Base-by-base conservation (phyloP, 2,329 filamentous ascomycete species). In the Aspergillus unguis region DNA sequence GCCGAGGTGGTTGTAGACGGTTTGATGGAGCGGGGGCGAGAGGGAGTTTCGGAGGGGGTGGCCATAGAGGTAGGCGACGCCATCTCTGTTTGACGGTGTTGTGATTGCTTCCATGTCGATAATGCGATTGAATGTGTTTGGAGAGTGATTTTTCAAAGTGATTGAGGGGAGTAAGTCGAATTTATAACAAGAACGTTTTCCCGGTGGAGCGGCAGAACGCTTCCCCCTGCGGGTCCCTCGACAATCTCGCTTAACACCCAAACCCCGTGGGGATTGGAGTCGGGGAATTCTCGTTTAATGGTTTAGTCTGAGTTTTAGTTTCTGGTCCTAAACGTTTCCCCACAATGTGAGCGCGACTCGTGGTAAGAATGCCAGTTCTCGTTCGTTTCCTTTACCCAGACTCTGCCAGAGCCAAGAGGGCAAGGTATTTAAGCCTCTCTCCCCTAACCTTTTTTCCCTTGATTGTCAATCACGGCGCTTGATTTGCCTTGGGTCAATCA, bases 1-100 rank as follows among this genome's bases (percentile, higher is more conserved):
- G 3, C 74, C 75, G 32, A 81, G 62, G n/a, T 66, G 64, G 38
- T 77, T 68, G 67, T 79, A 83, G 54, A 82, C 72, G 3, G 79
- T 80, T 53, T 78, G 71, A 63, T 83, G 80, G 7, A 83, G 69
- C 3, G 78, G 66, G 5, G 80, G 80, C 1, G 79, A 82, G 61
- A 81, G 73, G 5, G 80, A 82, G 61, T 83, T 81, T 35, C 79
- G 73, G 42, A 83, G 80, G 1, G 67, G 80, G 62, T 80, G 76
- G 51, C 80, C 80, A 55, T 82, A 81, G 25, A 83, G 75, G 58
- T 81, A 82, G 56, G 78, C 79, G 58, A 79, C 74, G 26, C 75
- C 71, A 57, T 80, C 76, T 23, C 75, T 62, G 53, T 77, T 62
- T 9, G 53, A 47, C 33, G 67, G 68, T 44, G 50, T 59, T 51